phyloP scores from a whole-genome alignment of 139 green algal genomes.

The Pleodorina starrii region DNA sequence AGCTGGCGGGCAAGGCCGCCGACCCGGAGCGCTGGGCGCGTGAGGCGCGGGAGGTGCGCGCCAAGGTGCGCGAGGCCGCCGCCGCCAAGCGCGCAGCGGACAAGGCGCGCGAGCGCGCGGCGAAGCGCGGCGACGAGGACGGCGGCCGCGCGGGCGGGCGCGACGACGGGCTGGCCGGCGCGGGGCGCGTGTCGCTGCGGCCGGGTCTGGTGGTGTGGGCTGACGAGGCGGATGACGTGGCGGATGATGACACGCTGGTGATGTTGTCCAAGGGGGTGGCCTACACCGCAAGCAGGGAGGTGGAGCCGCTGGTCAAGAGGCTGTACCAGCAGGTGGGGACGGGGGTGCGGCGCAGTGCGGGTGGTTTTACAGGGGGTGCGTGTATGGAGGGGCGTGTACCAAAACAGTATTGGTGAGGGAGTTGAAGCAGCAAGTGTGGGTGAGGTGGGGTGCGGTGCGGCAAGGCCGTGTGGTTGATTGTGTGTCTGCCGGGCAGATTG shows the following conservation, averaged over 20 bases:
- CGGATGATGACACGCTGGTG: constrained; percentile 66
- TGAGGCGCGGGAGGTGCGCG: neutral
- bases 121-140: constrained; percentile 2
- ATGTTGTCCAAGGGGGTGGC: constrained; percentile 70
- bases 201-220: constrained; percentile 51
- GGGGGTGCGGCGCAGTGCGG: too few relatives aligned
- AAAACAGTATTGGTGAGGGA: too few relatives aligned
- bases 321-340: constrained; percentile 56
- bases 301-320: constrained; percentile 64
- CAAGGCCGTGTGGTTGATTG: too few relatives aligned
- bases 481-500: too few relatives aligned
- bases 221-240: constrained; percentile 58
- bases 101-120: constrained; percentile 19
- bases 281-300: constrained; percentile 47
- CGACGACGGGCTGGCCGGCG: neutral
- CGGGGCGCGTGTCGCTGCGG: constrained; percentile 26
- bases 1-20: constrained; percentile 56
- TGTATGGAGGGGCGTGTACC: too few relatives aligned
- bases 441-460: too few relatives aligned
- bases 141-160: neutral
- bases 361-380: too few relatives aligned
- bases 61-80: constrained; percentile 5
- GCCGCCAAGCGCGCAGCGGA: constrained; percentile 16
- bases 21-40: constrained; percentile 45
- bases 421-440: too few relatives aligned